Base-by-base conservation (phyloP, 805 yeast species). In the Monosporozyma siamensis region DNA sequence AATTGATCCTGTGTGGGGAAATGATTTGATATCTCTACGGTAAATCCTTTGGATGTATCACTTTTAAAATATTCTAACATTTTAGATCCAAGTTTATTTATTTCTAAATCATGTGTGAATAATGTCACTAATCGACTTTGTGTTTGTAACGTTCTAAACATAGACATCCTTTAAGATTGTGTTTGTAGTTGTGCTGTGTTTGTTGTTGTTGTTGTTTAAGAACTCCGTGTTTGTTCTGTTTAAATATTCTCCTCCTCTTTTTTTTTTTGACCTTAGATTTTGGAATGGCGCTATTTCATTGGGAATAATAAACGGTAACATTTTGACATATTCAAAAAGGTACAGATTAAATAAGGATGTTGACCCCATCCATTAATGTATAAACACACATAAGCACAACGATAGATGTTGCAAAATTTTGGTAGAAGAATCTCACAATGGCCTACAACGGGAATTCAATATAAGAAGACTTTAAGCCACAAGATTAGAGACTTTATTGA, bases 91-190 rank as follows among this genome's bases (percentile, higher is more conserved):
- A 20, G 61, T 39, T 54, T 54, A 58, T 50, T 47, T 21, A 31
- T 22, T 25, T 46, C 52, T 18, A 54, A 34, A 26, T 54, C 54
- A 41, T 60, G 56, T 37, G 62, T 48, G 40, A 71, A 75, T 29
- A 75, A 44, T 4, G 78, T 67, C 40, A 74, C 66, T 1, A 67
- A 63, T 15, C 77, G 69, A 2, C 76, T 71, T 17, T 65, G 61
- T 12, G 50, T 46, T 48, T 72, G 77, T 8, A 73, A 51, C 3
- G 76, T 62, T 48, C 58, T 71, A 44, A 74, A 64, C 69, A 73
- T 64, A 5, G 77, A 70, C 77, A 72, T 72, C 14, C 3, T 15
- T 14, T 22, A 15, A 4, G 15, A 4, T 20, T 20, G 10, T 34
- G 18, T 6, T 34, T 34, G 25, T 7, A 15, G n/a, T 18, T 17